phyloP scores from a whole-genome alignment of 2,329 filamentous ascomycete genomes.

The Curvularia hawaiiensis region DNA sequence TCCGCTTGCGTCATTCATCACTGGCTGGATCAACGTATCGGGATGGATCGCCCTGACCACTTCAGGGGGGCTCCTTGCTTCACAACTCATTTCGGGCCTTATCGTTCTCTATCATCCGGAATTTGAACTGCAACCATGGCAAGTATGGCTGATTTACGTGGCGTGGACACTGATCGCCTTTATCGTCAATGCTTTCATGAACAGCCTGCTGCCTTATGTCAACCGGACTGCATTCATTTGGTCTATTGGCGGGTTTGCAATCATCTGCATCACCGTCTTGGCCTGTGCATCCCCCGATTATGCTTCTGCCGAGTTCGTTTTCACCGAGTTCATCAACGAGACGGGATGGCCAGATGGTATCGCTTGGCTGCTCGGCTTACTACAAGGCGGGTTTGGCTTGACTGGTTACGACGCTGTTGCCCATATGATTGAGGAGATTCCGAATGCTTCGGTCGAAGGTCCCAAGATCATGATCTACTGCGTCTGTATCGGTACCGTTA shows the following conservation, averaged over 20 bases:
- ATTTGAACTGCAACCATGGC: constrained; percentile 67
- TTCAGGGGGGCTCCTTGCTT: constrained; percentile 70
- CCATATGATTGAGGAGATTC: constrained; percentile 66
- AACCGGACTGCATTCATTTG: constrained; percentile 74
- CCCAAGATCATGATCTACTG: constrained; percentile 71
- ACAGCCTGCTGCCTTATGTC: constrained; percentile 65
- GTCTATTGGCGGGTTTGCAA: constrained; percentile 70
- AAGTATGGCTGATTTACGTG: constrained; percentile 76
- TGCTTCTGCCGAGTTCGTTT: constrained; percentile 68
- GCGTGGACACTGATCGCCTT: constrained; percentile 66
- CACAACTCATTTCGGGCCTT: constrained; percentile 68
- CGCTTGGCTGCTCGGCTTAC: constrained; percentile 56
- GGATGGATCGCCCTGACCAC: constrained; percentile 72
- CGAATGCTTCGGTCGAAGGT: constrained; percentile 62
- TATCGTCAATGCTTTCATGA: constrained; percentile 68
- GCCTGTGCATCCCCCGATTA: constrained; percentile 69
- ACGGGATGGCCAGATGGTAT: constrained; percentile 73
- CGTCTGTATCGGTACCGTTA: constrained; percentile 65
- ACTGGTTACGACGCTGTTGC: constrained; percentile 61
- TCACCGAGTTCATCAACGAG: constrained; percentile 69
- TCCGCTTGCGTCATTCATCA: constrained; percentile 69
- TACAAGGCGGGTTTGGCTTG: constrained; percentile 61
- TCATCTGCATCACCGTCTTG: constrained; percentile 73
- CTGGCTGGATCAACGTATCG: constrained; percentile 75
- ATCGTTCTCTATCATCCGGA: constrained; percentile 65